Base-by-base conservation (phyloP, 306 rosid species). In the Cucurbita maxima region DNA sequence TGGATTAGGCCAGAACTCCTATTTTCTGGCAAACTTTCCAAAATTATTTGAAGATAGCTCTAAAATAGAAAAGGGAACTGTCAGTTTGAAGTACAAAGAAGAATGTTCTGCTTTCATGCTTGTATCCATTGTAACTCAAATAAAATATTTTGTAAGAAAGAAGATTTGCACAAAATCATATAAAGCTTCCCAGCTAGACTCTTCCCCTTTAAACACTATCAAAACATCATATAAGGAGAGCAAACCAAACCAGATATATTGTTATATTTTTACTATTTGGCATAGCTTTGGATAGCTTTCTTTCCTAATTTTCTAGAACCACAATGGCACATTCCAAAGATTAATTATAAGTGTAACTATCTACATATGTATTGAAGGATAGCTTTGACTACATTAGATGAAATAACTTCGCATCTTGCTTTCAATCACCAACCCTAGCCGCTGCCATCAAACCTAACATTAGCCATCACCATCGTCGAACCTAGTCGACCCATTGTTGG, bases 21-120 rank as follows among this genome's bases (percentile, higher is more conserved):
- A 10, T 71, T 58, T 40, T 81, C 87, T 3, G 99, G 99, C 64
- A 94, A 79, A 78, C 89, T 86, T 84, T 91, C 99, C 90, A 85
- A 83, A 75, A 91, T 79, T 82, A 94, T 91, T 83, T 91, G 91
- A 78, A 94, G 99, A 81, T 94, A 94, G 82, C 99, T 94, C 99
- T 94, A 38, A 64, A 63, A 54, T 25, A 63, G 73, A 71, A n/a
- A 82, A 74, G 76, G 60, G 36, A 69, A 80, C 69, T 37, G 41
- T 70, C 70, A 43, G 53, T 61, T 72, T 68, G 59, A 47, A 68
- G 43, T 47, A 25, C 45, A 38, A 62, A 62, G 50, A 62, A 15
- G 50, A 16, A 37, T 62, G 48, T 62, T 62, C 25, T 16, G 10
- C 50, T 62, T 62, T 62, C 13, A 37, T 61, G 40, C 44, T 59